Evolutionary conservation across 495 filamentous ascomycete genomes (phyloP).

Genomic region (Trichodelitschia bisporula): DNA sequence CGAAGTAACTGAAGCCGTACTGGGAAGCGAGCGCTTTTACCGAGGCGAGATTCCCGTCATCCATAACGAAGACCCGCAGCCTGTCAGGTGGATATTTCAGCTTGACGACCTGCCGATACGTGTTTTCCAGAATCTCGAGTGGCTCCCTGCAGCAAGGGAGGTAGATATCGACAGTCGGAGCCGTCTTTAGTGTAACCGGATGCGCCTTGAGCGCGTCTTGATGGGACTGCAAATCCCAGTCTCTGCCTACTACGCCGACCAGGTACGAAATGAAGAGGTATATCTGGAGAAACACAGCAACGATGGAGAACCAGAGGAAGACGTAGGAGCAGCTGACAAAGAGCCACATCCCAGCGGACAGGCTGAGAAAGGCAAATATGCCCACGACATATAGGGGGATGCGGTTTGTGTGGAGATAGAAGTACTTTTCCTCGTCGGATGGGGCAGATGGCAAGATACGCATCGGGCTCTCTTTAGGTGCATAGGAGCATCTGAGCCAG

Average conservation of each 20-base stretch:
- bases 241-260: conserved; percentile 8
- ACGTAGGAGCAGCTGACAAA: conserved; percentile 5
- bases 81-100: conserved; percentile 9
- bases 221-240: conserved; percentile 8
- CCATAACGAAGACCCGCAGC: conserved; percentile 10
- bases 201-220: conserved; percentile 6
- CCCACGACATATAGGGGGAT: conserved; percentile 7
- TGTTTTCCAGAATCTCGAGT: conserved; percentile 11
- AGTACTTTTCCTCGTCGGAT: conserved; percentile 11
- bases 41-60: conserved; percentile 9
- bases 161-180: conserved; percentile 13
- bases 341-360: conserved; percentile 12
- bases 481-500: too few relatives aligned
- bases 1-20: conserved; percentile 9
- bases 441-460: conserved; percentile 9
- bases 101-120: conserved; percentile 8
- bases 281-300: conserved; percentile 8
- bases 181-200: conserved; percentile 3
- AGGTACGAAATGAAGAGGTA: conserved; percentile 11
- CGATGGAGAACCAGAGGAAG: conserved; percentile 9
- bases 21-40: conserved; percentile 8
- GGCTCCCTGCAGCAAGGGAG: conserved; percentile 13
- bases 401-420: conserved; percentile 9
- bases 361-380: conserved; percentile 8
- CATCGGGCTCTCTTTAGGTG: too few relatives aligned